Percentiles rank a stretch among this genome's conserved stretches.
Evolutionary conservation across 495 filamentous ascomycete species (phyloP).

Genomic region (Neohortaea acidophila): DNA sequence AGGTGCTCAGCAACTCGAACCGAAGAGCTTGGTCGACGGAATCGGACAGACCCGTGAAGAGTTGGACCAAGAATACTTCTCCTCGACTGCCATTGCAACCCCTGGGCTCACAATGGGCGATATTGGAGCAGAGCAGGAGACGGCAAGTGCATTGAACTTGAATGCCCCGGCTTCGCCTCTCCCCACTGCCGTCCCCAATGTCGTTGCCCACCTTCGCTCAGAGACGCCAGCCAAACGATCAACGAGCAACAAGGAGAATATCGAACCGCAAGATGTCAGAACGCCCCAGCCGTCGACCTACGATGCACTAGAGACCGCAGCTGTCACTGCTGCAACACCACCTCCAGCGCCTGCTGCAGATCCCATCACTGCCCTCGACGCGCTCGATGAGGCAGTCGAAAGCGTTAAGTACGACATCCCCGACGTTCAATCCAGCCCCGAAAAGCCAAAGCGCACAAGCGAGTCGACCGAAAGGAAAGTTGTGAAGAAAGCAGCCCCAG

Average conservation of each 20-base stretch:
- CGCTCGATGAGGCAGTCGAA: slow-evolving; percentile 52
- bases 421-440: slow-evolving; percentile 1
- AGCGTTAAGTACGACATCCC: slow-evolving; percentile 30
- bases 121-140: background rate
- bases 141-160: background rate
- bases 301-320: slow-evolving; percentile 12
- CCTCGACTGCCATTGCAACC: background rate
- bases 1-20: slow-evolving; percentile 2
- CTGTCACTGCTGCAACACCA: slow-evolving; percentile 6
- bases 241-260: slow-evolving; percentile 20
- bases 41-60: background rate
- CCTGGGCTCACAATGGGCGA: background rate
- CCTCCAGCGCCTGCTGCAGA: slow-evolving; percentile 31
- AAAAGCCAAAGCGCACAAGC: slow-evolving; percentile 3
- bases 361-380: slow-evolving; percentile 52
- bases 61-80: background rate
- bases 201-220: slow-evolving; percentile 7
- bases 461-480: background rate
- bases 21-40: background rate
- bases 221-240: slow-evolving; percentile 13
- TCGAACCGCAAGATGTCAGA: slow-evolving; percentile 6
- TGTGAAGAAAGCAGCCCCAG: slow-evolving; percentile 8
- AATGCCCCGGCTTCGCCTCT: slow-evolving; percentile 11
- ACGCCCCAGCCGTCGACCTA: slow-evolving; percentile 1
- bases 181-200: slow-evolving; percentile 7